phyloP scores from a whole-genome alignment of 176 grass and related monocot species.

The Coix lacrymajobi region DNA sequence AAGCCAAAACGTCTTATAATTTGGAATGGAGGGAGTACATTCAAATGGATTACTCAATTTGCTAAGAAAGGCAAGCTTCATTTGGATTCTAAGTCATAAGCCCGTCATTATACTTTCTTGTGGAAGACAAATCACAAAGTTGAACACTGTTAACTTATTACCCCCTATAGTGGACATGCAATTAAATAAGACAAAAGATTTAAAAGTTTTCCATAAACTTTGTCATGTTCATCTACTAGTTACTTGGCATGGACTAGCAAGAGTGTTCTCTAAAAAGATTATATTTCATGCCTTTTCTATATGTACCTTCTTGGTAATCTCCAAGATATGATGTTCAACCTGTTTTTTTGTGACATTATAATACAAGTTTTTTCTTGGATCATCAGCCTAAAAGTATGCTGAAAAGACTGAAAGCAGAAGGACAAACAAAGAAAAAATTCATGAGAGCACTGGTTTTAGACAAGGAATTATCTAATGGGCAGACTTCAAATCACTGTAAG shows the following conservation, averaged over 20 bases:
- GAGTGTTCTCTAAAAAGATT: not conserved
- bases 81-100: not conserved
- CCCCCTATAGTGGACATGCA: not conserved
- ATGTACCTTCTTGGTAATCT: not conserved
- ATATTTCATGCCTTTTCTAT: constrained; percentile 6
- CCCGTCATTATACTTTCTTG: not conserved
- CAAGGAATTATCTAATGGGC: constrained; percentile 24
- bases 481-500: constrained; percentile 29
- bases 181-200: not conserved
- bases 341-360: constrained; percentile 22
- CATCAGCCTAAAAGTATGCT: constrained; percentile 28
- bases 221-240: not conserved
- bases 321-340: not conserved
- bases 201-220: not conserved
- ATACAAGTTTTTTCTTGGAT: constrained; percentile 20
- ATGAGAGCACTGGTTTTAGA: not conserved
- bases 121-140: not conserved
- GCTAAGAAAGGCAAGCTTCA: not conserved
- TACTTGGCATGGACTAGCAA: not conserved
- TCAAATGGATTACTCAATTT: not conserved
- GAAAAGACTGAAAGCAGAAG: constrained; percentile 30
- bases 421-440: constrained; percentile 2
- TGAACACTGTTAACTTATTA: not conserved
- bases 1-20: not conserved
- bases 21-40: not conserved